Conservation (phyloP, 2,329 filamentous ascomycete genomes). For the Amauroascus verrucosus region DNA sequence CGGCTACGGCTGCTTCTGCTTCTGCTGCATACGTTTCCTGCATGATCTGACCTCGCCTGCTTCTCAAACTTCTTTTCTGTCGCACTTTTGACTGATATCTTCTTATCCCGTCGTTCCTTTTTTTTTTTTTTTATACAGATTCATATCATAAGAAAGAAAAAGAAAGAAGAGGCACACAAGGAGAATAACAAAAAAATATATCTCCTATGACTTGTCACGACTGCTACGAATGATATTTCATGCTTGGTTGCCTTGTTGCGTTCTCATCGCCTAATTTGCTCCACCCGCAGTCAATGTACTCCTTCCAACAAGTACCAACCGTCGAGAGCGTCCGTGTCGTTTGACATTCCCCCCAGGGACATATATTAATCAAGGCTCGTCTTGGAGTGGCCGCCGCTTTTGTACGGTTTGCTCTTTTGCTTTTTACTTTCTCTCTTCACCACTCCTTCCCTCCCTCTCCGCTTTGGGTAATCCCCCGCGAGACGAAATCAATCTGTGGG, state of each 20-base stretch:
- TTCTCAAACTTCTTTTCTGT: not conserved
- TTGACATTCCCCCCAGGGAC: not conserved
- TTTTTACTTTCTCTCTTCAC: not conserved
- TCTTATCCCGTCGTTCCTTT: not conserved
- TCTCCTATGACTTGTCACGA: slow-evolving; percentile 28
- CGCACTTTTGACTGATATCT: slow-evolving; percentile 11
- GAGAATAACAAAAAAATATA: slow-evolving; percentile 3
- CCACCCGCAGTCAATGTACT: slow-evolving; percentile 12
- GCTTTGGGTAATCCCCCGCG: not conserved
- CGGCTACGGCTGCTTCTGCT: not conserved
- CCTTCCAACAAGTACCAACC: slow-evolving; percentile 6
- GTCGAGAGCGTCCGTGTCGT: not conserved
- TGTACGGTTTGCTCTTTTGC: not conserved
- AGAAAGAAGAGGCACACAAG: not conserved
- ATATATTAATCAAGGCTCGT: not conserved
- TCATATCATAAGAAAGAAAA: not conserved
- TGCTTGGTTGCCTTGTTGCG: slow-evolving; percentile 16
- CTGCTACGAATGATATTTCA: slow-evolving; percentile 14
- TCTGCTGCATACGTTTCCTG: slow-evolving; percentile 15
- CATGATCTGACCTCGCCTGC: slow-evolving; percentile 5
- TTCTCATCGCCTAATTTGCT: slow-evolving; percentile 4
- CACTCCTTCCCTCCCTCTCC: no score
- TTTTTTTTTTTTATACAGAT: slow-evolving; percentile 1
- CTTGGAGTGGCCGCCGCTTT: not conserved
- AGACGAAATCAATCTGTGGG: no score